Percentiles rank a stretch among this genome's conserved stretches.
These are phyloP conservation scores for Erysimum cheiri DNA, from an alignment of 441 rosid genomes.

Conservation along the genomic window DNA sequence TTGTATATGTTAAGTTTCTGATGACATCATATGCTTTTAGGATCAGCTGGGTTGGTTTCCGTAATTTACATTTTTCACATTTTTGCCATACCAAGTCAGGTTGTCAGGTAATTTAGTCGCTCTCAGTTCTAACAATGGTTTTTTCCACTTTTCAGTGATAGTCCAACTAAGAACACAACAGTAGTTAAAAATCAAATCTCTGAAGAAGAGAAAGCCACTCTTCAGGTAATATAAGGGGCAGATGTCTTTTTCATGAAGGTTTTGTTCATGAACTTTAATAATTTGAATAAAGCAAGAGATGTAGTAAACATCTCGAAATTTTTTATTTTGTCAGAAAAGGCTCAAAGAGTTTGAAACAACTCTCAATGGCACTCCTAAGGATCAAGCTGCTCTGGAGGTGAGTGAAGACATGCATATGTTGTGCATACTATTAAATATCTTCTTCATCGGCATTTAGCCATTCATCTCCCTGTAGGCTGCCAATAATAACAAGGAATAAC, in stretches of 20 bases:
- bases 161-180: conserved; percentile 57
- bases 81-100: conserved; percentile 11
- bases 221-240: conserved; percentile 62
- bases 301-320: conserved; percentile 13
- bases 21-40: background rate
- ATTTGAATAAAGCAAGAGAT: conserved; percentile 6
- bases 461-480: conserved; percentile 23
- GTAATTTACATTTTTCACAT: conserved; percentile 25
- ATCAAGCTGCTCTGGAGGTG: conserved; percentile 84
- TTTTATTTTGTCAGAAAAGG: conserved; percentile 61
- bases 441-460: conserved; percentile 27
- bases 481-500: background rate
- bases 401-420: conserved; percentile 44
- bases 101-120: conserved; percentile 17
- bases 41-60: conserved; percentile 8
- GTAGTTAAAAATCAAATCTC: conserved; percentile 65
- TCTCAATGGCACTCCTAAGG: conserved; percentile 65
- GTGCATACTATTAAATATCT: background rate
- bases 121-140: conserved; percentile 22
- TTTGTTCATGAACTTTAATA: background rate
- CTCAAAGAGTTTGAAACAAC: conserved; percentile 75
- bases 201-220: conserved; percentile 68
- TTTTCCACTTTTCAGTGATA: conserved; percentile 51
- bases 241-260: background rate
- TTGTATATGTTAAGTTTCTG: background rate